These are phyloP conservation scores for Pseudogymnoascus sp. DNA, from an alignment of 2,329 filamentous ascomycete species.

Conservation along the genomic window DNA sequence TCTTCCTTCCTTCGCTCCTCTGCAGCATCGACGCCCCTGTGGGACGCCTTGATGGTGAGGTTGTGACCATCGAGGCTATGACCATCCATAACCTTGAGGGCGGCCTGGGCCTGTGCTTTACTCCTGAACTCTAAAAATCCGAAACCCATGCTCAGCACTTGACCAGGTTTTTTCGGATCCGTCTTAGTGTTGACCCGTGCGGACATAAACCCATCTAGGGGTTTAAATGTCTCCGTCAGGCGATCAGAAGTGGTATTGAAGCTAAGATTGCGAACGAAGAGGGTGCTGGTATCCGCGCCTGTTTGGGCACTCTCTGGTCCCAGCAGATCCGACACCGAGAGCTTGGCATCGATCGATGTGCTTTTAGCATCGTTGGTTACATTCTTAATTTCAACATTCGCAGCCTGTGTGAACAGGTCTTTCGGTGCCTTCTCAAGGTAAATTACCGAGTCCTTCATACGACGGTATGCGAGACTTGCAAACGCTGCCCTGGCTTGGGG, in stretches of 20 bases:
- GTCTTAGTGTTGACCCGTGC: constrained; percentile 88
- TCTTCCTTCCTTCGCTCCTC: constrained; percentile 80
- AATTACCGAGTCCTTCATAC: constrained; percentile 81
- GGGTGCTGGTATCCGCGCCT: constrained; percentile 60
- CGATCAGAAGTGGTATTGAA: constrained; percentile 75
- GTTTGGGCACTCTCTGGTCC: constrained; percentile 44
- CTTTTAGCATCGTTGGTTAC: constrained; percentile 13
- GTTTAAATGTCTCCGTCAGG: constrained; percentile 68
- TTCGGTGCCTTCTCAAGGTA: constrained; percentile 92
- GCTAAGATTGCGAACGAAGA: constrained; percentile 91
- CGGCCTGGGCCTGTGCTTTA: constrained; percentile 69
- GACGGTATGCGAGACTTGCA: constrained; percentile 75
- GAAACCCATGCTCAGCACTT: constrained; percentile 92
- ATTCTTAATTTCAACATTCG: constrained; percentile 10
- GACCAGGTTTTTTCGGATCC: constrained; percentile 81
- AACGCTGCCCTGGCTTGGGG: constrained; percentile 79
- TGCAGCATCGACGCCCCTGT: constrained; percentile 78
- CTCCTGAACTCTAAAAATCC: constrained; percentile 85
- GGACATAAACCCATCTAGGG: constrained; percentile 79
- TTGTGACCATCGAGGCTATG: constrained; percentile 80
- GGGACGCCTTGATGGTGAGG: constrained; percentile 75
- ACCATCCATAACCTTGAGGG: constrained; percentile 78
- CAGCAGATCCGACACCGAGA: constrained; percentile 61
- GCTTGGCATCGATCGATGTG: constrained; percentile 36
- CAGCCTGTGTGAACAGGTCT: constrained; percentile 52